Percentiles rank a stretch among this genome's conserved stretches.
These are phyloP conservation scores for Avena insularis DNA, from an alignment of 176 grass and related monocot genomes.

Conservation along the genomic window DNA sequence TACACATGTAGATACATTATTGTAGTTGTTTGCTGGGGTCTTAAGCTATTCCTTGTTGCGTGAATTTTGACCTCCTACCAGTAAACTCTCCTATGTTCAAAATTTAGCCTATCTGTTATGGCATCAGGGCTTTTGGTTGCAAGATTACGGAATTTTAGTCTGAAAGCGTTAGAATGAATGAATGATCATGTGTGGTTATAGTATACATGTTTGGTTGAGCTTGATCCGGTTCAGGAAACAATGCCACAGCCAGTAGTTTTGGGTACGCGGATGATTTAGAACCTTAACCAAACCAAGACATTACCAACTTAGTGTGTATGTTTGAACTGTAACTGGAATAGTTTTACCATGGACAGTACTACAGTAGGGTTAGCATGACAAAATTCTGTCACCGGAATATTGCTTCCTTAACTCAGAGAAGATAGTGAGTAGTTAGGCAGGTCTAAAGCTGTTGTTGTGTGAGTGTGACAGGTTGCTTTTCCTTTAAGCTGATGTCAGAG, in stretches of 20 bases:
- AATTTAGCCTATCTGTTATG: not conserved
- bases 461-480: not conserved
- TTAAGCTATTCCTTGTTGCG: not conserved
- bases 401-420: not conserved
- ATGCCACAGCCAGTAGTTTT: not conserved
- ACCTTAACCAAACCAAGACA: not conserved
- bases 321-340: not conserved
- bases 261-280: not conserved
- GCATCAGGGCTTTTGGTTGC: not conserved
- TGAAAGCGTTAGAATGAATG: not conserved
- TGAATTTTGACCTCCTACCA: not conserved
- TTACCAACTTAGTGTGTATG: not conserved
- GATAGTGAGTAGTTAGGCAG: not conserved
- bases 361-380: not conserved
- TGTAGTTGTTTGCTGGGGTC: not conserved
- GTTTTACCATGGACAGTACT: not conserved
- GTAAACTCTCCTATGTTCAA: not conserved
- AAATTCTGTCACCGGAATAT: not conserved
- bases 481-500: not conserved
- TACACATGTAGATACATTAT: not conserved
- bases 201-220: not conserved
- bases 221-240: not conserved
- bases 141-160: not conserved
- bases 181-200: not conserved
- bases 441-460: not conserved